phyloP scores from a whole-genome alignment of 257 asterid species.

The Penstemon eatonii region DNA sequence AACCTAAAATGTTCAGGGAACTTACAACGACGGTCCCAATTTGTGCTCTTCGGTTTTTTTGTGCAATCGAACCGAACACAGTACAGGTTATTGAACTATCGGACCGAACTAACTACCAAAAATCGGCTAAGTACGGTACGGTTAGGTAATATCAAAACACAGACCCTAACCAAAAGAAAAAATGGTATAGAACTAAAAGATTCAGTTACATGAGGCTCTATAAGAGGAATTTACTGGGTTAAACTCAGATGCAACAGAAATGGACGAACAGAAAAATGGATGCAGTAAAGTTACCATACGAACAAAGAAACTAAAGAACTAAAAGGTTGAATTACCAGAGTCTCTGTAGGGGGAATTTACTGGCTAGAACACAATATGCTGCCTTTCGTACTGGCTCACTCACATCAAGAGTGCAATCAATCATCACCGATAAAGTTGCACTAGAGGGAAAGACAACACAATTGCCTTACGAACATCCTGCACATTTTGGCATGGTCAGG shows the following conservation, averaged over 20 bases:
- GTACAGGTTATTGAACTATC: no score
- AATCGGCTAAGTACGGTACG: no score
- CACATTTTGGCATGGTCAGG: constrained; percentile 26
- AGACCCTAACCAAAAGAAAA: no score
- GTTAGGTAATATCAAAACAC: no score
- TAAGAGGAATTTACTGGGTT: neutral
- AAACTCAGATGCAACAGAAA: constrained; percentile 1
- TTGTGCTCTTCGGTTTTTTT: no score
- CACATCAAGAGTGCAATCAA: constrained; percentile 85
- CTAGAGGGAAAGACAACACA: constrained; percentile 75
- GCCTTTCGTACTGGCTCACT: constrained; percentile 85
- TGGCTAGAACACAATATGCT: constrained; percentile 71
- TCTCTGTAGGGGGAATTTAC: constrained; percentile 85
- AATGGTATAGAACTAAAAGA: neutral
- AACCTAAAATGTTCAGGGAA: no score
- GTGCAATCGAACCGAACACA: no score
- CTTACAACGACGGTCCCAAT: no score
- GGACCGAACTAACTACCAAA: no score
- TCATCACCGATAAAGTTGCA: constrained; percentile 57
- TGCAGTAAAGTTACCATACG: neutral
- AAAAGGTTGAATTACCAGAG: constrained; percentile 60
- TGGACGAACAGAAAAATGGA: neutral
- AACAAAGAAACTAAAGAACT: neutral
- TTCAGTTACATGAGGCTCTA: neutral
- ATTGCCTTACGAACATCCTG: constrained; percentile 90